Conservation (phyloP, 2,329 filamentous ascomycete genomes). For the Pseudohalonectria lignicola region DNA sequence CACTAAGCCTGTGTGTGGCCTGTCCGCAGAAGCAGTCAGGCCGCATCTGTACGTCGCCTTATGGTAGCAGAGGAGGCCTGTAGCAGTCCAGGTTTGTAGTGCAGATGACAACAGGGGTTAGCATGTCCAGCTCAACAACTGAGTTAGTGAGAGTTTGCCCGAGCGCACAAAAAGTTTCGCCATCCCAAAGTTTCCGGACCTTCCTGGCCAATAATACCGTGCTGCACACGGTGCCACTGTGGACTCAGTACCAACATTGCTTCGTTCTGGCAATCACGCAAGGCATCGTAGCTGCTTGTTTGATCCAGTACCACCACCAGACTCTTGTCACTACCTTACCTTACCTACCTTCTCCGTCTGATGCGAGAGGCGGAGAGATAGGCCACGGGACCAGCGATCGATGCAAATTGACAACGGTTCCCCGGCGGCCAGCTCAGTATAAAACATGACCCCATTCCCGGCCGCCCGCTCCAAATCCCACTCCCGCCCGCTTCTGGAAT, state of each 20-base stretch:
- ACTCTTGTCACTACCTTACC: no score
- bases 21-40: not conserved
- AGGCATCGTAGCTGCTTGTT: not conserved
- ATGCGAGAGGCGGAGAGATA: no score
- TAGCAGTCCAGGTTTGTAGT: no score
- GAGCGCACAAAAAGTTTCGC: no score
- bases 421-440: not conserved
- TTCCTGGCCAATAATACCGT: not conserved
- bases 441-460: constrained; percentile 1
- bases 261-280: not conserved
- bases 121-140: no score
- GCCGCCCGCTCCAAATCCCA: not conserved
- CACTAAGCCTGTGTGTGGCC: no score
- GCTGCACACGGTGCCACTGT: not conserved
- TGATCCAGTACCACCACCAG: no score
- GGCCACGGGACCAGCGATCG: not conserved
- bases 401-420: not conserved
- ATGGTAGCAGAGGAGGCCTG: not conserved
- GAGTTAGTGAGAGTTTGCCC: no score
- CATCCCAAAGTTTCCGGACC: no score
- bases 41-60: not conserved
- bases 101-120: no score
- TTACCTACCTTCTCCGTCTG: no score
- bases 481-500: constrained; percentile 4
- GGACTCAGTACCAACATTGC: not conserved